Conservation (phyloP, 345 rosid species). For the Eucalyptus tenuipes region DNA sequence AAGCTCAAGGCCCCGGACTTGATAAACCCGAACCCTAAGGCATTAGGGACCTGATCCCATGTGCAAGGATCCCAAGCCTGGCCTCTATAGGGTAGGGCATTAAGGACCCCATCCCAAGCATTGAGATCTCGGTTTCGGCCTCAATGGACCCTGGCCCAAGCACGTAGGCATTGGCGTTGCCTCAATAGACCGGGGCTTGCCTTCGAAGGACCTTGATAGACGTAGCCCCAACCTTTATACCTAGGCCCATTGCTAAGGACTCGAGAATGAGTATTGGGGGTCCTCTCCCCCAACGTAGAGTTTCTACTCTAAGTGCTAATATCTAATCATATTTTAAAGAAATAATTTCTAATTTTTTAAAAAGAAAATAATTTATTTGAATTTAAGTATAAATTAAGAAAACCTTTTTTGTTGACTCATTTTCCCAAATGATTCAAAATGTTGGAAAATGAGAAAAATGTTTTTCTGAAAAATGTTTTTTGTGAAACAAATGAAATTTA, state of each 20-base stretch:
- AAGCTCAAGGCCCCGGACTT: fast-evolving
- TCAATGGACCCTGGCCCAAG: neutral
- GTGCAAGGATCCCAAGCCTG: neutral
- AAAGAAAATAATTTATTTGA: neutral
- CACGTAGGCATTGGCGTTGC: fast-evolving
- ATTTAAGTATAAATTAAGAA: neutral
- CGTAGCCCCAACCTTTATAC: neutral
- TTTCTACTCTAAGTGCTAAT: fast-evolving
- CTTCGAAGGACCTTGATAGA: neutral
- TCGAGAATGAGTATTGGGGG: neutral
- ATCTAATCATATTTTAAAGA: too few relatives aligned
- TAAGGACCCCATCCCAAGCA: neutral
- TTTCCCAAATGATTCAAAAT: neutral
- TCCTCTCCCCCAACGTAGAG: neutral
- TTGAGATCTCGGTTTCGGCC: neutral
- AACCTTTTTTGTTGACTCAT: neutral
- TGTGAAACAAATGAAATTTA: neutral
- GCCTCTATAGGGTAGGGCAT: fast-evolving
- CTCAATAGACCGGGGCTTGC: neutral
- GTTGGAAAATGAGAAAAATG: neutral
- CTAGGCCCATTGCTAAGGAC: neutral
- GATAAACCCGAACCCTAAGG: fast-evolving
- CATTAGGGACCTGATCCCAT: neutral
- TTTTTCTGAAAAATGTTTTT: fast-evolving
- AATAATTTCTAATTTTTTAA: too few relatives aligned